Conservation (phyloP, 257 asterid genomes). For the Scutellaria minor region DNA sequence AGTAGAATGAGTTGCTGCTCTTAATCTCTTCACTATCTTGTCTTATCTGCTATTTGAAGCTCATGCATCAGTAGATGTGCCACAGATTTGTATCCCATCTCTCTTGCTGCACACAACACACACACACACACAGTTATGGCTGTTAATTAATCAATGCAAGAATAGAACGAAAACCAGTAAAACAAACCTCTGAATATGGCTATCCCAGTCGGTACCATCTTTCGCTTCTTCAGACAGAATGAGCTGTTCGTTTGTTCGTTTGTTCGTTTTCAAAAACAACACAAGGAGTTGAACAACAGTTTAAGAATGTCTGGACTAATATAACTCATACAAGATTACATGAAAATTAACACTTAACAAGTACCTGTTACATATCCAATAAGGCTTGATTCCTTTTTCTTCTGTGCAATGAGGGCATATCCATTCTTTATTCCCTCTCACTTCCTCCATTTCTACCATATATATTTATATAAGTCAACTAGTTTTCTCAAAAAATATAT, state of each 20-base stretch:
- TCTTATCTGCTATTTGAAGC: constrained; percentile 52
- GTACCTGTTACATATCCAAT: constrained; percentile 96
- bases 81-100: constrained; percentile 86
- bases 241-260: constrained; percentile 72
- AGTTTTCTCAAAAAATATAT: constrained; percentile 2
- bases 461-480: not conserved
- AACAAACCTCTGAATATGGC: constrained; percentile 76
- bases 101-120: constrained; percentile 51
- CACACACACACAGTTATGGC: not conserved
- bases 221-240: constrained; percentile 68
- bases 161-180: constrained; percentile 20
- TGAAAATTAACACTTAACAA: not conserved
- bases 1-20: not conserved
- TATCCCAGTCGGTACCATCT: constrained; percentile 81
- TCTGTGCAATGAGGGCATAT: constrained; percentile 81
- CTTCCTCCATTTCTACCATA: constrained; percentile 75
- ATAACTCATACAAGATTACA: not conserved
- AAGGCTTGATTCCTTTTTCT: constrained; percentile 66
- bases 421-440: constrained; percentile 66
- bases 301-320: not conserved
- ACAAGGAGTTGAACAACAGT: not conserved
- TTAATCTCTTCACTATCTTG: constrained; percentile 23
- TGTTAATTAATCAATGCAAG: not conserved
- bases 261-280: constrained; percentile 37
- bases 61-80: constrained; percentile 77